Evolutionary conservation across 2,329 filamentous ascomycete species (phyloP).

Genomic region (Cytospora piceicola): DNA sequence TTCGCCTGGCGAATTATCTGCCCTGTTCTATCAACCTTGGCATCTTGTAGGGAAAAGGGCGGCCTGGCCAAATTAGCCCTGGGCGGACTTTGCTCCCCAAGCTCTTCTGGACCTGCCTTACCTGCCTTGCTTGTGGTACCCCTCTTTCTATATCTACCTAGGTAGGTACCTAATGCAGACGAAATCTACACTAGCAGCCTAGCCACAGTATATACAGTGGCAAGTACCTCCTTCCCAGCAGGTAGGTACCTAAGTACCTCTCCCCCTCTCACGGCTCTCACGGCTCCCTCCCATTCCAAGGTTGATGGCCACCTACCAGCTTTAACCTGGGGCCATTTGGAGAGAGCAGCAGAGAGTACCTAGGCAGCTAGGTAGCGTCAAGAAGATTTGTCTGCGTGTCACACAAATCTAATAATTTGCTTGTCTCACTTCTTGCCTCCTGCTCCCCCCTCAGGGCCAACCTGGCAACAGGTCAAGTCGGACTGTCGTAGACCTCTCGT

Average conservation of each 20-base stretch:
- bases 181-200: too few relatives aligned
- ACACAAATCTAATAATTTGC: slow-evolving; percentile 20
- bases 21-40: background rate
- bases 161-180: background rate
- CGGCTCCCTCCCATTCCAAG: background rate
- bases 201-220: background rate
- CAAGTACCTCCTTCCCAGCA: background rate
- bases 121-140: background rate
- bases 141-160: background rate
- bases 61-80: slow-evolving; percentile 4
- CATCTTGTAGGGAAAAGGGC: background rate
- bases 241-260: background rate
- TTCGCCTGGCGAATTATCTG: background rate
- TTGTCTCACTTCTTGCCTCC: slow-evolving; percentile 14
- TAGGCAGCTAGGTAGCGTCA: background rate
- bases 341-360: background rate
- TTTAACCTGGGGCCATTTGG: background rate
- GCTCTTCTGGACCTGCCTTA: background rate
- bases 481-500: background rate
- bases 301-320: background rate
- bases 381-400: slow-evolving; percentile 20
- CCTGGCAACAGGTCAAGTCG: background rate
- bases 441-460: background rate
- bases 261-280: too few relatives aligned
- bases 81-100: background rate